Base-by-base conservation (phyloP, 768 basidiomycete genomes). In the Boletus huronensis region DNA sequence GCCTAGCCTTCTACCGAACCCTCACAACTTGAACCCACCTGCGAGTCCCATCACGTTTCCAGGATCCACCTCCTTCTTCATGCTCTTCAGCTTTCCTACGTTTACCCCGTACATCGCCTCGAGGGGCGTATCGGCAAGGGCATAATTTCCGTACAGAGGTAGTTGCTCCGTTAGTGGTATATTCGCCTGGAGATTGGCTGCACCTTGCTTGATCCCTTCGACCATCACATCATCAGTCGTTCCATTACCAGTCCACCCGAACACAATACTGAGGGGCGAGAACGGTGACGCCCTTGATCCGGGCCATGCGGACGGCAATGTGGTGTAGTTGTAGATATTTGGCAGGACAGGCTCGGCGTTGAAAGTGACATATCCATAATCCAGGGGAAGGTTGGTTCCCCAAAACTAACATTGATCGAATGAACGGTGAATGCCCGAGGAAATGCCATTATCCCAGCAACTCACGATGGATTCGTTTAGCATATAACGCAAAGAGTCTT, bases 21-120 rank as follows among this genome's bases (percentile, higher is more conserved):
- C 19, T 72, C 57, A 77, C 42, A 82, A 69, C 68, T 84, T 86
- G 66, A 78, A 86, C 7, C 85, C 86, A 6, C 85, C 85, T n/a
- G 85, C 75, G 17, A 85, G 77, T 16, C 76, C 78, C 84, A 88
- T 88, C 38, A 86, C 75, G 60, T 81, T 75, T 9, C 69, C 48
- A 0, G 85, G 85, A 65, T 88, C 86, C 49, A 81, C 73, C 21
- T 45, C 50, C 52, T 55, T 61, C 61, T 79, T 82, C 16, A 85
- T 64, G 11, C 49, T 55, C 50, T 63, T 55, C 54, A 86, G 59
- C 48, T 45, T 64, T 13, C 64, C 62, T 3, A 87, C 45, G 53
- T 84, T 81, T 3, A 41, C 58, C 3, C 82, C 83, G 58, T 82
- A 86, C 28, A 88, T 70, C 10, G 64, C 55, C 49, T 75, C 67